A percentile compares a stretch with the other conserved stretches of the same genome.
These are phyloP conservation scores for Ottelia alismoides DNA, from an alignment of 106 monocot species.

Conservation along the genomic window DNA sequence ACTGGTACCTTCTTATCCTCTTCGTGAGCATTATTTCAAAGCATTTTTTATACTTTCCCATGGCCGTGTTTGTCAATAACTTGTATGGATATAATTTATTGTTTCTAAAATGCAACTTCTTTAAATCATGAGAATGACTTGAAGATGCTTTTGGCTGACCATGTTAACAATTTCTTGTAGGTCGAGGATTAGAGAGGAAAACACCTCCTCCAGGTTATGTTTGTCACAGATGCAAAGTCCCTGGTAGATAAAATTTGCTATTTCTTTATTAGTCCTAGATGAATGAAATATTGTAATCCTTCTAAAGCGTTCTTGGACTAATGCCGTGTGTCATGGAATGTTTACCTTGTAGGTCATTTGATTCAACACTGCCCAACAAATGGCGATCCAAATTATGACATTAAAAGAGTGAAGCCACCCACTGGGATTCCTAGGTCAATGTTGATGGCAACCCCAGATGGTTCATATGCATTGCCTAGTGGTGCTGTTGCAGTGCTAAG, in stretches of 20 bases:
- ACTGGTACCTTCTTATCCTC: too few species aligned
- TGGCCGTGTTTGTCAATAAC: too few species aligned
- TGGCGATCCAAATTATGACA: conserved; percentile 76
- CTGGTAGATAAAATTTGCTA: conserved; percentile 71
- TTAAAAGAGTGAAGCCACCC: conserved; percentile 70
- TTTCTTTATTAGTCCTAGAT: too few species aligned
- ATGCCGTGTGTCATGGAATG: too few species aligned
- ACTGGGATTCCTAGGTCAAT: conserved; percentile 89
- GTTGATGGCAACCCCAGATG: conserved; percentile 89
- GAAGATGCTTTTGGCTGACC: too few species aligned
- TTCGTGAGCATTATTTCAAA: too few species aligned
- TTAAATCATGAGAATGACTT: too few species aligned
- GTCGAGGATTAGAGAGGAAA: conserved; percentile 42
- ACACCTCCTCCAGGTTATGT: conserved; percentile 86
- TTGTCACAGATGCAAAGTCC: conserved; percentile 93
- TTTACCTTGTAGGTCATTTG: conserved; percentile 69
- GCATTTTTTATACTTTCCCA: too few species aligned
- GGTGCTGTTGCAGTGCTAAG: conserved; percentile 90
- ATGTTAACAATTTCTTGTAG: conserved; percentile 1
- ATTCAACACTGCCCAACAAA: conserved; percentile 94
- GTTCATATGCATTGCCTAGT: conserved; percentile 88
- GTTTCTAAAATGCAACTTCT: too few species aligned
- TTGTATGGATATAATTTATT: too few species aligned
- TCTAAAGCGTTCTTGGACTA: too few species aligned
- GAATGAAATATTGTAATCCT: too few species aligned